phyloP scores from a whole-genome alignment of 495 filamentous ascomycete genomes.

The Podospora appendiculata region DNA sequence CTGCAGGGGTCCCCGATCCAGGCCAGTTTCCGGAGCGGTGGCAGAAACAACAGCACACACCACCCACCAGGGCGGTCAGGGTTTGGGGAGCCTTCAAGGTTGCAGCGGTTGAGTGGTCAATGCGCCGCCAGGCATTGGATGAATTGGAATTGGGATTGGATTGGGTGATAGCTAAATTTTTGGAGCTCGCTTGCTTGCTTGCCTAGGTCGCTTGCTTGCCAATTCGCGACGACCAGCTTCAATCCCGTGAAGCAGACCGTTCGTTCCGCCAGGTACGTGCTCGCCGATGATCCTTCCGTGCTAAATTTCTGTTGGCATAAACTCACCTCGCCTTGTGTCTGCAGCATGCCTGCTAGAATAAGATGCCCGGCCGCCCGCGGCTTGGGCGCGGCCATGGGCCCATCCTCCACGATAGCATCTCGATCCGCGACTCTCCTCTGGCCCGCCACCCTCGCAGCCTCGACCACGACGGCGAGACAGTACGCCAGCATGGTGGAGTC shows the following conservation, averaged over 20 bases:
- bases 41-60: constrained; percentile 10
- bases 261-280: neutral
- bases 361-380: constrained; percentile 21
- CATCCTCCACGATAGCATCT: neutral
- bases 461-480: constrained; percentile 15
- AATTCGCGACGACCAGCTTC: constrained; percentile 1
- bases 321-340: neutral
- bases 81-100: neutral
- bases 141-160: constrained; percentile 5
- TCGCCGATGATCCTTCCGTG: neutral
- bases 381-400: constrained; percentile 9
- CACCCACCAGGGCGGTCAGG: constrained; percentile 10
- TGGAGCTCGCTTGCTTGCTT: constrained; percentile 5
- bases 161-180: constrained; percentile 20
- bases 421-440: constrained; percentile 11
- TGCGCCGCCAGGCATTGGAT: neutral
- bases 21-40: neutral
- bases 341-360: constrained; percentile 24
- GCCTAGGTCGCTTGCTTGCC: neutral
- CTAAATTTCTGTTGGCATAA: neutral
- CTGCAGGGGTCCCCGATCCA: constrained; percentile 9
- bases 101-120: neutral
- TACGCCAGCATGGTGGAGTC: constrained; percentile 33
- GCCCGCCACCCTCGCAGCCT: constrained; percentile 8
- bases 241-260: neutral